phyloP scores from a whole-genome alignment of 1,284 basidiomycete genomes.

The Golubevia sp. region DNA sequence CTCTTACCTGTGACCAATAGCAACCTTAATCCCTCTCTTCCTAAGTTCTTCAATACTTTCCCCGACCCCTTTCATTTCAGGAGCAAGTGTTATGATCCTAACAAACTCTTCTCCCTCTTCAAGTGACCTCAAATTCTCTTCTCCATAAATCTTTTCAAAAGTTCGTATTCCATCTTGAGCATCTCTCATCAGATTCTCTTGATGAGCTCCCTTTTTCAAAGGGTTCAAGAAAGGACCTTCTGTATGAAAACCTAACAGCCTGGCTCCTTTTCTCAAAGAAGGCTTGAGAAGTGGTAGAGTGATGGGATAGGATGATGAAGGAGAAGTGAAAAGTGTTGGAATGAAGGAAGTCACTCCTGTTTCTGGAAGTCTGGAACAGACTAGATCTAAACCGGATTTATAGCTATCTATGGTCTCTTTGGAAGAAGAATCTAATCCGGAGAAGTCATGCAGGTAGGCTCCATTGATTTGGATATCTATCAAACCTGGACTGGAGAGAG shows the following conservation, averaged over 20 bases:
- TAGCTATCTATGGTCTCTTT: conserved; percentile 65
- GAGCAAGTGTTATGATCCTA: conserved; percentile 82
- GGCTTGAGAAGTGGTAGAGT: conserved; percentile 66
- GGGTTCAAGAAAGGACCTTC: conserved; percentile 85
- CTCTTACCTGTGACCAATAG: conserved; percentile 80
- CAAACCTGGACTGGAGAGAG: conserved; percentile 76
- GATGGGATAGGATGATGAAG: conserved; percentile 67
- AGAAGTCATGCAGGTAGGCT: conserved; percentile 87
- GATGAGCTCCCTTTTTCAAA: conserved; percentile 77
- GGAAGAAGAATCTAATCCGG: conserved; percentile 66
- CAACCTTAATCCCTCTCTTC: conserved; percentile 74
- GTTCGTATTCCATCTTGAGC: conserved; percentile 65
- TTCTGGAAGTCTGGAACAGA: conserved; percentile 77
- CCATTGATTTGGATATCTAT: conserved; percentile 84
- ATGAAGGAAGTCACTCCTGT: conserved; percentile 84
- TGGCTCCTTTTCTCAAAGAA: conserved; percentile 64
- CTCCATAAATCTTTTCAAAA: conserved; percentile 77
- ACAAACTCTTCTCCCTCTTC: conserved; percentile 67
- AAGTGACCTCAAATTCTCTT: conserved; percentile 53
- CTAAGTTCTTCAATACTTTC: conserved; percentile 70
- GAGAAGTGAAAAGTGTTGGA: conserved; percentile 15
- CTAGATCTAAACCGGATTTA: conserved; percentile 69
- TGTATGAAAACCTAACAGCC: conserved; percentile 81
- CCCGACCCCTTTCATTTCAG: conserved; percentile 82
- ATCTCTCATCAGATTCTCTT: conserved; percentile 70